Evolutionary conservation across 441 rosid species (phyloP).

Genomic region (Macaranga tanarius): DNA sequence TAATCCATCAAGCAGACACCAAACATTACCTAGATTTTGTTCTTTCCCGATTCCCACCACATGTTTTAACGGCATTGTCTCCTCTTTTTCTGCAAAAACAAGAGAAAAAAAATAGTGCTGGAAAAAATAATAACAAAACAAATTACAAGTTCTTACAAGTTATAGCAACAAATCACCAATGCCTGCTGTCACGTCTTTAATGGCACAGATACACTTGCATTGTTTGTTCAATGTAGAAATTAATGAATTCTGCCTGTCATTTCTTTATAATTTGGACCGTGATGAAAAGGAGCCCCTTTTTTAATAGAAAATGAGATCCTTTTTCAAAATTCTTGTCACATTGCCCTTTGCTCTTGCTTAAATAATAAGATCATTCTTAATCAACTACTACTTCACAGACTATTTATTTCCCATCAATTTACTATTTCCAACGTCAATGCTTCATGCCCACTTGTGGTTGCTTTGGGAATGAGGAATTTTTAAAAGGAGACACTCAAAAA

Average conservation of each 20-base stretch:
- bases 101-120: background rate
- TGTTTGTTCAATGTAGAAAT: constrained; percentile 5
- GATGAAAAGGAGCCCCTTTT: too few relatives aligned
- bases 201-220: constrained; percentile 7
- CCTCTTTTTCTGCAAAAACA: constrained; percentile 20
- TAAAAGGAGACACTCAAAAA: background rate
- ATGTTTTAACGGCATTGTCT: constrained; percentile 22
- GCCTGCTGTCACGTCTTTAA: background rate
- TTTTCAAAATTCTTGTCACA: too few relatives aligned
- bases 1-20: constrained; percentile 22
- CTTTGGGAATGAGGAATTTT: background rate
- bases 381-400: background rate
- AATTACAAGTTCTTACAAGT: background rate
- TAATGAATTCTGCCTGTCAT: constrained; percentile 16
- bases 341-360: too few relatives aligned
- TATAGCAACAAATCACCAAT: background rate
- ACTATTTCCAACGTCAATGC: background rate
- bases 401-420: background rate
- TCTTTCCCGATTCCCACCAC: constrained; percentile 35
- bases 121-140: too few relatives aligned
- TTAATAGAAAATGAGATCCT: too few relatives aligned
- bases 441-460: background rate
- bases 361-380: background rate
- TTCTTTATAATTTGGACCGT: background rate
- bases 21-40: constrained; percentile 31